phyloP scores from a whole-genome alignment of 176 grass and related monocot species.

The Metroxylon sagu region DNA sequence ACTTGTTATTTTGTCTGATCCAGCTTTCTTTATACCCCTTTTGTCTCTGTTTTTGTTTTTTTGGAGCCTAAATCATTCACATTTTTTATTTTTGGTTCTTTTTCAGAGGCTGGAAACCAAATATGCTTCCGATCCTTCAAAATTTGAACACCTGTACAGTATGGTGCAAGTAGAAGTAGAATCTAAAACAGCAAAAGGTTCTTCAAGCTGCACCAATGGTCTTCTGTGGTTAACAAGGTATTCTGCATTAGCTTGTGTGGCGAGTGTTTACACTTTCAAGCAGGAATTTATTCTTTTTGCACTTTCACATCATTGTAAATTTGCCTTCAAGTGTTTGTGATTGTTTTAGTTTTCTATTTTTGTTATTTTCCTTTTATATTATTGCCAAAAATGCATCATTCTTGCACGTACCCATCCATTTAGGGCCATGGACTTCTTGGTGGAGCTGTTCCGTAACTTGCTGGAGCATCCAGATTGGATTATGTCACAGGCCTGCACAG shows the following conservation, averaged over 20 bases:
- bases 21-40: slow-evolving; percentile 7
- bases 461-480: slow-evolving; percentile 54
- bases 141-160: slow-evolving; percentile 73
- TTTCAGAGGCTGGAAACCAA: slow-evolving; percentile 83
- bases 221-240: slow-evolving; percentile 98
- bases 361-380: too few relatives aligned
- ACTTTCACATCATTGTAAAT: too few relatives aligned
- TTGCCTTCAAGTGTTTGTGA: too few relatives aligned
- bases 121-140: slow-evolving; percentile 61
- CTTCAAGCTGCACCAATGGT: slow-evolving; percentile 93
- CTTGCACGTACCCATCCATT: not conserved
- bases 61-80: not conserved
- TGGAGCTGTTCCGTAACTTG: slow-evolving; percentile 59
- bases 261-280: too few relatives aligned
- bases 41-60: not conserved
- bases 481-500: slow-evolving; percentile 57
- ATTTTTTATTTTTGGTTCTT: not conserved
- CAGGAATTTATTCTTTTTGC: too few relatives aligned
- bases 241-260: too few relatives aligned
- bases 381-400: not conserved
- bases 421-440: slow-evolving; percentile 84
- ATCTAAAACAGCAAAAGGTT: slow-evolving; percentile 74
- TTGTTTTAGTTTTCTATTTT: too few relatives aligned
- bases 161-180: slow-evolving; percentile 90
- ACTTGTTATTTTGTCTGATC: not conserved